These are phyloP conservation scores for Fusarium sp. DNA, from an alignment of 2,329 filamentous ascomycete species.

Conservation along the genomic window DNA sequence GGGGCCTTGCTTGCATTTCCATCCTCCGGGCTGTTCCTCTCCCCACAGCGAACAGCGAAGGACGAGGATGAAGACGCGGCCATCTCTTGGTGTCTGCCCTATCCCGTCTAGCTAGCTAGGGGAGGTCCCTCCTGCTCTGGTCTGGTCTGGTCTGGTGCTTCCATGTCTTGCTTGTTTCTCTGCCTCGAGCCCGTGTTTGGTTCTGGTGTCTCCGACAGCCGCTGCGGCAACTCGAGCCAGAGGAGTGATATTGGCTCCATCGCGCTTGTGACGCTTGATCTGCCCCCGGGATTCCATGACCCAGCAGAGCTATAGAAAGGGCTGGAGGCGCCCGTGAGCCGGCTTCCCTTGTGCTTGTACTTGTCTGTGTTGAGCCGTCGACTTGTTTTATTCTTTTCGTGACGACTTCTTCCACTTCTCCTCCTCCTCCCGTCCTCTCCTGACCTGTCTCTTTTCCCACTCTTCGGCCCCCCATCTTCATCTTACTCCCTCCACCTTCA, in stretches of 20 bases:
- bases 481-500: neutral
- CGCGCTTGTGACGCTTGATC: conserved; percentile 25
- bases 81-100: conserved; percentile 10
- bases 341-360: conserved; percentile 34
- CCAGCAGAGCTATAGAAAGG: conserved; percentile 34
- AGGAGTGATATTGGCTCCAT: conserved; percentile 25
- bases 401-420: neutral
- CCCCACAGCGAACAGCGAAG: conserved; percentile 12
- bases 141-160: neutral
- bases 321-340: conserved; percentile 26
- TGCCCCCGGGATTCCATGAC: conserved; percentile 26
- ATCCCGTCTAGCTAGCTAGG: conserved; percentile 12
- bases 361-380: conserved; percentile 26
- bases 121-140: neutral
- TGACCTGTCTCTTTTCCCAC: neutral
- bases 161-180: neutral
- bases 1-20: conserved; percentile 16
- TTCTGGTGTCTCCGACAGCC: conserved; percentile 6
- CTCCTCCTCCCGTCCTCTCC: neutral
- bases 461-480: neutral
- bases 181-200: neutral
- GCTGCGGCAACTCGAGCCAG: conserved; percentile 20
- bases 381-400: conserved; percentile 15
- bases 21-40: conserved; percentile 11
- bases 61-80: neutral